phyloP scores from a whole-genome alignment of 495 filamentous ascomycete species.

The Talaromyces adpressus region DNA sequence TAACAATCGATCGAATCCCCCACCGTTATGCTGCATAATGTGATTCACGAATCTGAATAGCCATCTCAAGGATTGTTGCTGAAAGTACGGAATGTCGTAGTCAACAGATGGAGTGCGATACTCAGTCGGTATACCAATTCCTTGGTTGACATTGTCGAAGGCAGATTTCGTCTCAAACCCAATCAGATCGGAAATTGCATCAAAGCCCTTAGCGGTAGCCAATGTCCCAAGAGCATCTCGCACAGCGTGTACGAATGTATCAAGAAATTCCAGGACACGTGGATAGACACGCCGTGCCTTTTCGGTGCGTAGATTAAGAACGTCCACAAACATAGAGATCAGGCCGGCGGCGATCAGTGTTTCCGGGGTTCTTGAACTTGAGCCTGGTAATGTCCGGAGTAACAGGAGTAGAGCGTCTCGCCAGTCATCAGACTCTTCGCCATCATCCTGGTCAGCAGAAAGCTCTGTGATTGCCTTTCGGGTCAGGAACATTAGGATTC shows the following conservation, averaged over 20 bases:
- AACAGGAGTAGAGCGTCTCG: slow-evolving; percentile 80
- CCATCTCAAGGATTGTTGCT: slow-evolving; percentile 87
- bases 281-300: slow-evolving; percentile 77
- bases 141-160: slow-evolving; percentile 52
- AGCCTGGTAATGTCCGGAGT: slow-evolving; percentile 62
- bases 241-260: slow-evolving; percentile 74
- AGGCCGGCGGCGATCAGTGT: slow-evolving; percentile 79
- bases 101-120: slow-evolving; percentile 79
- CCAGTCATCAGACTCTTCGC: slow-evolving; percentile 69
- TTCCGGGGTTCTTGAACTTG: slow-evolving; percentile 62
- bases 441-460: slow-evolving; percentile 47
- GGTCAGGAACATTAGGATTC: slow-evolving; percentile 88
- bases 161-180: slow-evolving; percentile 70
- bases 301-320: slow-evolving; percentile 73
- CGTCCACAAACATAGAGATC: slow-evolving; percentile 81
- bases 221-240: slow-evolving; percentile 74
- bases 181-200: slow-evolving; percentile 78
- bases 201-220: slow-evolving; percentile 72
- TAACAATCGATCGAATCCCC: slow-evolving; percentile 80
- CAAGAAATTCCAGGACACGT: slow-evolving; percentile 75
- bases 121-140: slow-evolving; percentile 66
- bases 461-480: slow-evolving; percentile 84
- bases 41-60: slow-evolving; percentile 95
- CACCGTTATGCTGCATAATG: slow-evolving; percentile 79
- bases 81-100: slow-evolving; percentile 85